Conservation (phyloP, 225 moss, liverwort and hornwort species). For the Straminergon stramineum region DNA sequence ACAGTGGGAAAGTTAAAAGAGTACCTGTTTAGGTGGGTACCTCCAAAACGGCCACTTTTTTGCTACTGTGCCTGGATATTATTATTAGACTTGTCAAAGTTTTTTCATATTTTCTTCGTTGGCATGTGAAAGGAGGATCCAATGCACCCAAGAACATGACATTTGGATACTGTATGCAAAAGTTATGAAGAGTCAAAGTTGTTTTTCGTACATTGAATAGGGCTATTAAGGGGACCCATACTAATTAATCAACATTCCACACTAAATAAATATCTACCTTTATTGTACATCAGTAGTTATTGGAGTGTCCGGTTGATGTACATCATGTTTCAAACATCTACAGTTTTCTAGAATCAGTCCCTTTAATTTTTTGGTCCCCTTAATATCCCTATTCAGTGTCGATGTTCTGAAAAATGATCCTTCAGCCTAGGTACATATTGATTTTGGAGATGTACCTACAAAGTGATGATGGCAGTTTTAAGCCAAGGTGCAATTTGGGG, state of each 20-base stretch:
- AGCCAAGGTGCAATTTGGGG: too few species aligned
- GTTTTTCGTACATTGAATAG: too few species aligned
- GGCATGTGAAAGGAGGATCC: background rate
- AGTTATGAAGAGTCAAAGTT: background rate
- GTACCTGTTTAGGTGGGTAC: background rate
- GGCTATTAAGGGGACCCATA: too few species aligned
- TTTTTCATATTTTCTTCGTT: background rate
- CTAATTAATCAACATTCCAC: too few species aligned
- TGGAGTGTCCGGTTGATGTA: too few species aligned
- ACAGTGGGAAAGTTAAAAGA: background rate
- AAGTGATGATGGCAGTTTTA: too few species aligned
- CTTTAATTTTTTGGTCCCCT: too few species aligned
- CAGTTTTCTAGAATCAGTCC: too few species aligned
- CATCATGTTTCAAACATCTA: too few species aligned
- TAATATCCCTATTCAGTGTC: too few species aligned
- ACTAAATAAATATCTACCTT: too few species aligned
- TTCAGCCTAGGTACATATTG: background rate
- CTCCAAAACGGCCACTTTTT: background rate
- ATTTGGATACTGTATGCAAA: background rate
- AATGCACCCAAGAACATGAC: accelerated
- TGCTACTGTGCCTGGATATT: background rate
- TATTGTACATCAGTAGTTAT: too few species aligned
- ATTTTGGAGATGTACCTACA: background rate
- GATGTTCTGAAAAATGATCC: accelerated
- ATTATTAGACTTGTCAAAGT: background rate